A percentile compares a stretch with the other conserved stretches of the same genome.
Evolutionary conservation across 139 green algal species (phyloP).

Genomic region (Chlorokybus atmophyticus): DNA sequence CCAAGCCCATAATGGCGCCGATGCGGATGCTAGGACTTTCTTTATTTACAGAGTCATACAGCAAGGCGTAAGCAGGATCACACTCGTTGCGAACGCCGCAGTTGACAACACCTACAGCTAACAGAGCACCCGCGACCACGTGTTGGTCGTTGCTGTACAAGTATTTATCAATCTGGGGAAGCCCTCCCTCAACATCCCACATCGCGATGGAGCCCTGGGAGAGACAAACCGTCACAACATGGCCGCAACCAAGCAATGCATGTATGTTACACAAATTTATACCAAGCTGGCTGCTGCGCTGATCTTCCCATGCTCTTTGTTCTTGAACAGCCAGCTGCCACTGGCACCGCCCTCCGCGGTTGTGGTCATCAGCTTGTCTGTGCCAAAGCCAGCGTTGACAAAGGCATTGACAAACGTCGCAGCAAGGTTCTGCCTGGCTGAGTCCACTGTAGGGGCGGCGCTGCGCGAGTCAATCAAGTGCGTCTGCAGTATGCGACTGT

Average conservation of each 20-base stretch:
- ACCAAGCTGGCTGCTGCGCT: slow-evolving; percentile 72
- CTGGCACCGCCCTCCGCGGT: not conserved
- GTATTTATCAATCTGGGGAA: slow-evolving; percentile 95
- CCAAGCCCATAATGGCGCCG: slow-evolving; percentile 85
- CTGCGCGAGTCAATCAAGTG: slow-evolving; percentile 57
- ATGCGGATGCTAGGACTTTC: slow-evolving; percentile 48
- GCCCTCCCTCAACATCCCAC: slow-evolving; percentile 93
- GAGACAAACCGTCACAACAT: slow-evolving; percentile 1
- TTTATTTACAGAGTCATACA: slow-evolving; percentile 75
- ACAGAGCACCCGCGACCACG: slow-evolving; percentile 65
- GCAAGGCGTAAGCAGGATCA: slow-evolving; percentile 90
- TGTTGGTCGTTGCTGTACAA: slow-evolving; percentile 76
- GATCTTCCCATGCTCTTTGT: slow-evolving; percentile 95
- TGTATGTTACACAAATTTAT: no score
- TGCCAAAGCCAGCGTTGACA: slow-evolving; percentile 92
- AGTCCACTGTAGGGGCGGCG: slow-evolving; percentile 58
- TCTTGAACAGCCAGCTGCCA: slow-evolving; percentile 96
- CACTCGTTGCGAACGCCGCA: slow-evolving; percentile 78
- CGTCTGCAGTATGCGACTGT: slow-evolving; percentile 3
- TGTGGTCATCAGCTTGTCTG: slow-evolving; percentile 67
- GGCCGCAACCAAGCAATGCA: no score
- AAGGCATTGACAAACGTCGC: slow-evolving; percentile 95
- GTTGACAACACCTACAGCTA: slow-evolving; percentile 86
- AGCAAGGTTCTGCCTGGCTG: slow-evolving; percentile 82
- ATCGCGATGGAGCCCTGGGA: slow-evolving; percentile 61